phyloP scores from a whole-genome alignment of 768 basidiomycete genomes.

The Xanthoconium stramineum region DNA sequence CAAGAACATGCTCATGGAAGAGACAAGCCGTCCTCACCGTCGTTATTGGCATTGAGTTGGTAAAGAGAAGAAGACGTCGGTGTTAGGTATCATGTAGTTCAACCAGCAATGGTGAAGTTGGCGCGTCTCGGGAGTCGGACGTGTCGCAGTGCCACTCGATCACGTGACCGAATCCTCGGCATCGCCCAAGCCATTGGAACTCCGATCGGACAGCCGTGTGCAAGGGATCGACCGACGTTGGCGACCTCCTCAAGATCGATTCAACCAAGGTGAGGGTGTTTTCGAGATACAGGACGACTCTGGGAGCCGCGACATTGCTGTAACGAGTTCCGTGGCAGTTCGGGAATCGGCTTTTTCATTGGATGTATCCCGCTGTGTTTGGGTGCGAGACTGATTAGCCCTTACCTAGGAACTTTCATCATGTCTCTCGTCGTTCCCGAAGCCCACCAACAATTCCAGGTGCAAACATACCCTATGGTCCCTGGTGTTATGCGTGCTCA shows the following conservation, averaged over 20 bases:
- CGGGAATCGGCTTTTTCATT: slow-evolving; percentile 3
- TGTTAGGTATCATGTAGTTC: slow-evolving; percentile 16
- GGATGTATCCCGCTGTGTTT: slow-evolving; percentile 19
- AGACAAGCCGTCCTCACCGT: slow-evolving; percentile 9
- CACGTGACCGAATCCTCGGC: slow-evolving; percentile 28
- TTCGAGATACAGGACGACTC: background rate
- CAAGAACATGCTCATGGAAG: background rate
- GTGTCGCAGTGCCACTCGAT: slow-evolving; percentile 13
- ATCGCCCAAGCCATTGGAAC: slow-evolving; percentile 20
- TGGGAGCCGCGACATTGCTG: background rate
- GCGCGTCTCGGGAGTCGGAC: slow-evolving; percentile 18
- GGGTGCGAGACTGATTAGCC: slow-evolving; percentile 17
- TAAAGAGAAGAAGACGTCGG: background rate
- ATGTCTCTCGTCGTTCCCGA: slow-evolving; percentile 99
- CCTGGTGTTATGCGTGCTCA: slow-evolving; percentile 1
- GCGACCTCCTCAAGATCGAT: slow-evolving; percentile 16
- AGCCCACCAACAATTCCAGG: slow-evolving; percentile 94
- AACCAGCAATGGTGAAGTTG: background rate
- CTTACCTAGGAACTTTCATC: slow-evolving; percentile 19
- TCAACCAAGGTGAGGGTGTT: slow-evolving; percentile 27
- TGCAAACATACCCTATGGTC: slow-evolving; percentile 29
- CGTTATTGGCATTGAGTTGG: slow-evolving; percentile 28
- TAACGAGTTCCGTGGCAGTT: background rate
- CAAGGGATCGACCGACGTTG: slow-evolving; percentile 10
- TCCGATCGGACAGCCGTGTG: slow-evolving; percentile 14